Percentiles rank a stretch among this genome's conserved stretches.
These are phyloP conservation scores for Suhomyces xylopsoci DNA, from an alignment of 805 yeast genomes.

Conservation along the genomic window DNA sequence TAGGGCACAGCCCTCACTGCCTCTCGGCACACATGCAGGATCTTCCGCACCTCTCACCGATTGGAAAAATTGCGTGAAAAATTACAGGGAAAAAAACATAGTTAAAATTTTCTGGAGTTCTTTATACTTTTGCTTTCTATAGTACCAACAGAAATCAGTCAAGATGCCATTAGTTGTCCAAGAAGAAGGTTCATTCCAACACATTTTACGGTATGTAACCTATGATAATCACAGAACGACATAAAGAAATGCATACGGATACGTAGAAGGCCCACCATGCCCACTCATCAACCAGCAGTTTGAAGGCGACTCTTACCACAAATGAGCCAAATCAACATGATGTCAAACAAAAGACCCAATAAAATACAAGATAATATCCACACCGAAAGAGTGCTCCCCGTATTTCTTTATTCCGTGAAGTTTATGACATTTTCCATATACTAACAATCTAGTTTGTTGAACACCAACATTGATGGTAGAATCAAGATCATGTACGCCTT, in stretches of 20 bases:
- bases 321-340: background rate
- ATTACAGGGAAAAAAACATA: slow-evolving; percentile 17
- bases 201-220: slow-evolving; percentile 94
- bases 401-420: background rate
- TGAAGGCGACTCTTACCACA: background rate
- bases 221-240: background rate
- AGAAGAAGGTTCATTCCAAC: slow-evolving; percentile 99
- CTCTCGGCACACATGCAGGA: background rate
- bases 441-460: slow-evolving; percentile 75
- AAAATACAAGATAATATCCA: background rate
- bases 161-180: slow-evolving; percentile 96
- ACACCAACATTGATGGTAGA: slow-evolving; percentile 99
- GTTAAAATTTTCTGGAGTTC: slow-evolving; percentile 13
- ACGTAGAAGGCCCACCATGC: background rate
- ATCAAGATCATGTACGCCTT: slow-evolving; percentile 99
- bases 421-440: slow-evolving; percentile 8
- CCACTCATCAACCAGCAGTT: background rate
- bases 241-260: background rate
- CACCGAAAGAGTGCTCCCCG: background rate
- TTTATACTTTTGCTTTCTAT: slow-evolving; percentile 11
- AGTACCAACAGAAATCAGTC: slow-evolving; percentile 18
- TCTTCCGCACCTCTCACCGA: slow-evolving; percentile 1
- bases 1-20: slow-evolving; percentile 9
- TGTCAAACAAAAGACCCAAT: background rate
- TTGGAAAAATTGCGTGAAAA: slow-evolving; percentile 12